Evolutionary conservation across 305 asterid genomes (phyloP), one percentile per base, ranked within the genome.

Genomic region (Petunia hybrid): DNA sequence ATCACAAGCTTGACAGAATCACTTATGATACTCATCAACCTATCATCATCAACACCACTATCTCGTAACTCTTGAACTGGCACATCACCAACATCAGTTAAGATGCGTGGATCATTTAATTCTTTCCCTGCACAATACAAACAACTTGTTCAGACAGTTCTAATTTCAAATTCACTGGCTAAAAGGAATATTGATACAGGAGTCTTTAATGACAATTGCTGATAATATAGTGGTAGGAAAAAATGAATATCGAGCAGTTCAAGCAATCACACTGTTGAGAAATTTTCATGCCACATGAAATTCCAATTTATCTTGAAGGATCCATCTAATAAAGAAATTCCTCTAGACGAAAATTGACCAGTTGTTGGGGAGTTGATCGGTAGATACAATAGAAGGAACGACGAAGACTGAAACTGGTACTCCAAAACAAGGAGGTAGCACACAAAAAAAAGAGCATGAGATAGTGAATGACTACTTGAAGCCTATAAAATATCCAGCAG

Each of bases 1-100:
- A 93, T 96, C 76, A 96, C 98, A 85, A 95, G 87, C 91, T 94
- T 96, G 86, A 94, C 99, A 13, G 98, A 94, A 76, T 96, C 97
- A 46, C 93, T 94, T 51, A 96, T 90, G 73, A 95, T 89, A 80
- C 73, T 81, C 98, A 94, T 96, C 88, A 96, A 83, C 85, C 93
- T 90, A 79, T 93, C 97, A 87, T 93, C 99, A 88, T 93, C 97
- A 8, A 96, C 86, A 39, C 98, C 98, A 85, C 97, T 88, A 80
- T 96, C 98, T 80, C 99, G 89, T 84, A 96, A 87, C 88, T 96
- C 99, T 88, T 96, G 97, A 64, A 94, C 85, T n/a, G 99, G 98
- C 45, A 96, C 98, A 85, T 96, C 99, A 80, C 99, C 99, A 84
- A 91, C 97, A 80, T 94, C 99, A 0, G 97, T 93, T 82, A 96